phyloP scores from a whole-genome alignment of 1,284 basidiomycete genomes.

The Fomitiporia mediterranea region DNA sequence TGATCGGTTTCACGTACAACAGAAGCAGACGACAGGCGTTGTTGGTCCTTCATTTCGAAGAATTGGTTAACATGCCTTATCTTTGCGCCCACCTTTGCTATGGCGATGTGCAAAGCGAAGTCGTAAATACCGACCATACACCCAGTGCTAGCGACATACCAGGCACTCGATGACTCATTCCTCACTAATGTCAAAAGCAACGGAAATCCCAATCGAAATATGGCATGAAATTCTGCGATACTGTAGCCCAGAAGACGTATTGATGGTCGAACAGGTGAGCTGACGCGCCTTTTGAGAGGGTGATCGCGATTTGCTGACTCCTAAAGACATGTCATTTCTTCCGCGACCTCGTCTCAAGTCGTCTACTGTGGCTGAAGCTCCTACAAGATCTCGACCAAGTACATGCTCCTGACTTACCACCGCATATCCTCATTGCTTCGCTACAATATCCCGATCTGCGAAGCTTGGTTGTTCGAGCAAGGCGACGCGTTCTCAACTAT shows the following conservation, averaged over 20 bases:
- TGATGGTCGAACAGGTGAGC: slow-evolving; percentile 10
- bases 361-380: slow-evolving; percentile 3
- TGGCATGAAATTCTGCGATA: slow-evolving; percentile 8
- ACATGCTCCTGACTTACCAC: slow-evolving; percentile 12
- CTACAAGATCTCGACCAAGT: slow-evolving; percentile 10
- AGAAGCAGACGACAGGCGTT: too few relatives aligned
- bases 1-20: background rate
- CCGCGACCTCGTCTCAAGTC: background rate
- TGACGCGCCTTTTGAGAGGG: background rate
- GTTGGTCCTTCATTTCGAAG: too few relatives aligned
- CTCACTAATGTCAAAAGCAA: background rate
- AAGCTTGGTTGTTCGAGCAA: slow-evolving; percentile 4
- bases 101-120: background rate
- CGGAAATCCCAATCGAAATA: slow-evolving; percentile 1
- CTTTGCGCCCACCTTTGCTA: background rate
- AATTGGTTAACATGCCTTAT: too few relatives aligned
- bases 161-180: background rate
- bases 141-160: background rate
- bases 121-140: background rate
- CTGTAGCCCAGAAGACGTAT: background rate
- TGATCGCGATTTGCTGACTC: background rate
- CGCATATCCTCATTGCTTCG: background rate
- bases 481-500: slow-evolving; percentile 1
- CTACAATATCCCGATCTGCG: slow-evolving; percentile 1
- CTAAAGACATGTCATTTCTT: slow-evolving; percentile 5